Conservation (phyloP, 257 asterid genomes). For the Vinca minor region DNA sequence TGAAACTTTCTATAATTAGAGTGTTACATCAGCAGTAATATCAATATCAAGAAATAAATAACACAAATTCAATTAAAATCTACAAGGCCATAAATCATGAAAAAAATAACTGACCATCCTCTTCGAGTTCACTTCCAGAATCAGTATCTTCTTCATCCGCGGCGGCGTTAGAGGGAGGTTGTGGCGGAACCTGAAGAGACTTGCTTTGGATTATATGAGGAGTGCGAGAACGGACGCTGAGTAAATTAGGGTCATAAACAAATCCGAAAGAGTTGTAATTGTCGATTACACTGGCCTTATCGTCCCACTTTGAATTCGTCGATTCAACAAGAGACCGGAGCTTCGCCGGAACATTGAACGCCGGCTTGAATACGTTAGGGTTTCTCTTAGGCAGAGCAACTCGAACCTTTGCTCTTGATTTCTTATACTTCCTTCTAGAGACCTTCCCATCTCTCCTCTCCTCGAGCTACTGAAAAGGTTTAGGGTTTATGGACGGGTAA, state of each 20-base stretch:
- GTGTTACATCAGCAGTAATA: too few relatives aligned
- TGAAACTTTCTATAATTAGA: too few relatives aligned
- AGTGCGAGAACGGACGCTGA: constrained; percentile 79
- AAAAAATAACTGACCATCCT: constrained; percentile 52
- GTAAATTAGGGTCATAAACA: constrained; percentile 82
- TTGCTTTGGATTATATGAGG: constrained; percentile 60
- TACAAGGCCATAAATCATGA: neutral
- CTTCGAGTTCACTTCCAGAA: constrained; percentile 91
- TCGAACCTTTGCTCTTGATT: constrained; percentile 61
- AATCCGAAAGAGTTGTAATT: constrained; percentile 91
- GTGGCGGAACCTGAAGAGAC: constrained; percentile 63
- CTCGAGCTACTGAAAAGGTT: constrained; percentile 15
- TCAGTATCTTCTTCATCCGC: constrained; percentile 28
- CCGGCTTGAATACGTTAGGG: constrained; percentile 77
- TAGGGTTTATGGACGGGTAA: constrained; percentile 40
- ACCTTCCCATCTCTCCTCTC: constrained; percentile 61
- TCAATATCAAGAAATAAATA: too few relatives aligned
- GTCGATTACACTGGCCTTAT: constrained; percentile 65
- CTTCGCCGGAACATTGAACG: constrained; percentile 79
- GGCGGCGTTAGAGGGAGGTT: constrained; percentile 9
- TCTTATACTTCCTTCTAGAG: constrained; percentile 88
- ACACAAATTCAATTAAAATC: too few relatives aligned
- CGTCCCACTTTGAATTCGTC: constrained; percentile 62
- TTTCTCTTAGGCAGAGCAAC: constrained; percentile 75
- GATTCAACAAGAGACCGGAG: constrained; percentile 58